Base-by-base conservation (phyloP, 306 rosid species). In the Ochetophila trinervis region DNA sequence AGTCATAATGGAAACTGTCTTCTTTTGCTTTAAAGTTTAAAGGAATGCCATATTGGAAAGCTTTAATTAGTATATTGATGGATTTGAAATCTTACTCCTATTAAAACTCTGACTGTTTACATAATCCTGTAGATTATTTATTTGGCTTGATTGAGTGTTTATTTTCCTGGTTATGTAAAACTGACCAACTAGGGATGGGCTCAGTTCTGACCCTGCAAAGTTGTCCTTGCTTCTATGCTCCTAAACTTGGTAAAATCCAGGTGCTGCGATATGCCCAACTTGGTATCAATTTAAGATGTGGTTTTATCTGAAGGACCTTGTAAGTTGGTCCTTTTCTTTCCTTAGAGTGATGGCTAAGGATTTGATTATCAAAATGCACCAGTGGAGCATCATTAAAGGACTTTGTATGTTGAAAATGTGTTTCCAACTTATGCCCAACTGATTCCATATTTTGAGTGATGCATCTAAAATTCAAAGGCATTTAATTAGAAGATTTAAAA, bases 21-120 rank as follows among this genome's bases (percentile, higher is more conserved):
- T 37, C 44, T 37, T 37, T 37, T 37, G 44, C 8, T 37, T 11
- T 37, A 37, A 37, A 37, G 2, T 6, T 37, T 3, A 1, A 9
- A 42, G 51, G 35, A 60, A n/a, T 9, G 30, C 22, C 27, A 1
- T 32, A 19, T 61, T 49, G 22, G 40, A 56, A 30, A 47, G 70
- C 70, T 60, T 53, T 57, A 40, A 32, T 51, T 53, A 54, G 63
- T 65, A 64, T 27, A 27, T 60, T 59, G 45, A 24, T 57, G 20
- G 55, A 49, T 56, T 52, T 27, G 22, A 24, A 56, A 49, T 48
- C n/a, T 45, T 35, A 44, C 5, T 50, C 63, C 63, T 62, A 6
- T 67, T 47, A 66, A 53, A 62, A 23, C 66, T 47, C 58, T 53
- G 53, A 72, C 63, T 68, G 42, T 50, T 74, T 64, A 36, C 64